These are phyloP conservation scores for Cercospora brassicicola DNA, from an alignment of 2,329 filamentous ascomycete genomes.

Conservation along the genomic window DNA sequence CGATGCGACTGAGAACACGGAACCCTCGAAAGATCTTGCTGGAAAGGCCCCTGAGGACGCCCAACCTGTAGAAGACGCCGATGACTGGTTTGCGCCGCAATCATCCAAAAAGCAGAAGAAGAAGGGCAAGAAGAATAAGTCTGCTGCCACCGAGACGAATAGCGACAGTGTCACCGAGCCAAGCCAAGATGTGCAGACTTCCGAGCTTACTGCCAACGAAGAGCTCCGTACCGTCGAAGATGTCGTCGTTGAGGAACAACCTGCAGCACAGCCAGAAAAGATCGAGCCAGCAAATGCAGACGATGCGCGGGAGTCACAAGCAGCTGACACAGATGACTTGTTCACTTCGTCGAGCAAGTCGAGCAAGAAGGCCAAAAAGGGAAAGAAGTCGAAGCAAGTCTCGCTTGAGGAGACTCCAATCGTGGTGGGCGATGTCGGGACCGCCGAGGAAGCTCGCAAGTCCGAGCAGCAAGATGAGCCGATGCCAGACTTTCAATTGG, in stretches of 20 bases:
- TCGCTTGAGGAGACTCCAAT: background rate
- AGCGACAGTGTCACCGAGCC: background rate
- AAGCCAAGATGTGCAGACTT: background rate
- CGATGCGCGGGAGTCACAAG: background rate
- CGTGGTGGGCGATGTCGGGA: background rate
- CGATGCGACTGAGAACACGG: background rate
- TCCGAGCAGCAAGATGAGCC: background rate
- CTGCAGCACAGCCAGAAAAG: background rate
- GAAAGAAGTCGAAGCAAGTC: constrained; percentile 20
- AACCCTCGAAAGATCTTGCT: background rate
- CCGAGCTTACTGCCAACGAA: background rate
- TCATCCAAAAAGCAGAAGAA: constrained; percentile 32
- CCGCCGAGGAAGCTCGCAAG: background rate
- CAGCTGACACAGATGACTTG: background rate
- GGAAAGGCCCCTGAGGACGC: background rate
- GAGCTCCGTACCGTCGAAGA: background rate
- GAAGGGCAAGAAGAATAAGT: constrained; percentile 37
- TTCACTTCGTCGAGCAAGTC: constrained; percentile 1
- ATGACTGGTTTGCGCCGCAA: constrained; percentile 17
- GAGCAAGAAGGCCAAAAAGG: constrained; percentile 28
- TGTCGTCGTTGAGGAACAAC: background rate
- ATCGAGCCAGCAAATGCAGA: background rate
- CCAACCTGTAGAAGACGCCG: background rate
- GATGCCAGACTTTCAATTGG: background rate
- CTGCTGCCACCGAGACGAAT: constrained; percentile 10